Evolutionary conservation across 1,284 basidiomycete genomes (phyloP), one percentile per base, ranked within the genome.

Genomic region (Peniophora sp.): DNA sequence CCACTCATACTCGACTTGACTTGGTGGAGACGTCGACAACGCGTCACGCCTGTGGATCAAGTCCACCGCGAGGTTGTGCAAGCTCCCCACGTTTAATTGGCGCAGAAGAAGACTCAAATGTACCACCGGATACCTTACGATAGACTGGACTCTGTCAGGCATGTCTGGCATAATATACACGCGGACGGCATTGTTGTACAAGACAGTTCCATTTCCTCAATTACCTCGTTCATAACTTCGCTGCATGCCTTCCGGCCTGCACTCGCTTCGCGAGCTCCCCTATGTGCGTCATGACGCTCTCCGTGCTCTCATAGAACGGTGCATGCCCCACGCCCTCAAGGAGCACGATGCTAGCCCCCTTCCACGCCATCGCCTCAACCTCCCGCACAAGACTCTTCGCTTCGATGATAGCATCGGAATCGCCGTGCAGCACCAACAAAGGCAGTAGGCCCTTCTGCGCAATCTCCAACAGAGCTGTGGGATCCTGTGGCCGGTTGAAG

Each of bases 1-100:
- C 79, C 79, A 37, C 67, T 90, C 53, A 68, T 88, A 22, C 51
- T 90, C 47, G 88, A 90, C 61, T 80, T 88, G 61, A 71, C 81
- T 42, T 88, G 85, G 84, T 71, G 75, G 24, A 54, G 59, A 35
- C 55, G 52, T 6, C 27, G 12, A 32, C 27, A 32, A 32, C 27
- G 27, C 27, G 12, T 5, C 27, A 32, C 12, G 5, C 27, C 27
- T 32, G 6, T 32, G 5, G 27, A 12, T 5, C 27, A 32, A 12
- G 27, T 32, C 12, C 27, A 5, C 12, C 27, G 27, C 27, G 27
- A 32, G 6, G 27, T 12, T 32, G 6, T 6, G 27, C 27, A 32
- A 32, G 27, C 12, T 32, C 12, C 27, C 12, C 27, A 12, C 12
- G 27, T 32, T 6, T 32, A 32, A 32, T 32, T 5, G 5, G 12